Percentiles rank a stretch among this genome's conserved stretches.
Conservation (phyloP, 345 rosid genomes). For the Odontarrhena argentea region DNA sequence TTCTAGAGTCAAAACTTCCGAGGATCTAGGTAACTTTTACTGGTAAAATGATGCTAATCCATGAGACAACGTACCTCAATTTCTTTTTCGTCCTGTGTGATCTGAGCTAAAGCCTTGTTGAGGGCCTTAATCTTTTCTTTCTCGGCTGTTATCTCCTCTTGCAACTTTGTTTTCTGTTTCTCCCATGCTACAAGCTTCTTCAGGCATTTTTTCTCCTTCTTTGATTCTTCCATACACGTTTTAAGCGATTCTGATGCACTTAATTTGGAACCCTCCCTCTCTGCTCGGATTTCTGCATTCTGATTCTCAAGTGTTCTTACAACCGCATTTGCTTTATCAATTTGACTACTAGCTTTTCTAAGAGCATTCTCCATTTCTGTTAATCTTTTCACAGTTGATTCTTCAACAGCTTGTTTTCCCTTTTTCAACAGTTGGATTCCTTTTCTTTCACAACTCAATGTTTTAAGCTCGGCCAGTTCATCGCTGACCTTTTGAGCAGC, state of each 20-base stretch:
- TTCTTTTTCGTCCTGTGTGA: constrained; percentile 60
- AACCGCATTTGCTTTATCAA: constrained; percentile 67
- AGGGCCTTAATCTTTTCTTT: constrained; percentile 69
- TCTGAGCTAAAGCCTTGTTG: constrained; percentile 48
- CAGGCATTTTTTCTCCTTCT: constrained; percentile 76
- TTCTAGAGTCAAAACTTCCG: constrained; percentile 3
- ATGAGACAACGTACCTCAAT: constrained; percentile 58
- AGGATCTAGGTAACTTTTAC: constrained; percentile 10
- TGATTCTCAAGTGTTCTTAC: constrained; percentile 79
- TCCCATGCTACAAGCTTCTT: constrained; percentile 87
- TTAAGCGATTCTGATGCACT: constrained; percentile 82
- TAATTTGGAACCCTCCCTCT: constrained; percentile 83
- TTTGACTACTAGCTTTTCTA: constrained; percentile 71
- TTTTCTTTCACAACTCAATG: constrained; percentile 75
- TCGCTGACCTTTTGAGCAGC: constrained; percentile 82
- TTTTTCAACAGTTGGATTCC: constrained; percentile 74
- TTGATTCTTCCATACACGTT: constrained; percentile 65
- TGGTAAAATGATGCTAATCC: neutral
- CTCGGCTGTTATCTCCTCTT: constrained; percentile 69
- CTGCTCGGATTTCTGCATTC: constrained; percentile 90
- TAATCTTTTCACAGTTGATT: constrained; percentile 72
- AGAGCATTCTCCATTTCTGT: constrained; percentile 77
- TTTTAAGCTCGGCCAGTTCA: constrained; percentile 76
- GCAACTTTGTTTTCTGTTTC: constrained; percentile 76
- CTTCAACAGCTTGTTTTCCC: constrained; percentile 82